Evolutionary conservation across 2,329 filamentous ascomycete genomes (phyloP).

Genomic region (Aspergillus sp.): DNA sequence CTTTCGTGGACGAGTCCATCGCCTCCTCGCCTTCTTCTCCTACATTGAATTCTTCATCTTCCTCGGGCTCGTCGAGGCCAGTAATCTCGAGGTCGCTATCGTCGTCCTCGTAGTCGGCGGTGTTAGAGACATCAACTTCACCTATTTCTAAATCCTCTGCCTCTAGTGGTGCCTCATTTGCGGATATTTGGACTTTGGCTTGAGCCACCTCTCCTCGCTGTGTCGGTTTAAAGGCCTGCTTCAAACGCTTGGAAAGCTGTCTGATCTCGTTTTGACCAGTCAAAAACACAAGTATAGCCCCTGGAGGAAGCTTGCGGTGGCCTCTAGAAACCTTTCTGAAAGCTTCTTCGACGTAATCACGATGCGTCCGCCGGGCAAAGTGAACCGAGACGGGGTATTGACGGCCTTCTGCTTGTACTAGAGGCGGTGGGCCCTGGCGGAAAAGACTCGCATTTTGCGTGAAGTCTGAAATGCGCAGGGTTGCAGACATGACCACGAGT

Average conservation of each 20-base stretch:
- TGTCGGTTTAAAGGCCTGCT: constrained; percentile 62
- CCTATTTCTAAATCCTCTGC: constrained; percentile 85
- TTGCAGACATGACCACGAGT: constrained; percentile 97
- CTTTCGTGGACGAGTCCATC: constrained; percentile 61
- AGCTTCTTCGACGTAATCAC: constrained; percentile 87
- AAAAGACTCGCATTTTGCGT: constrained; percentile 82
- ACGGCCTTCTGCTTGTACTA: constrained; percentile 86
- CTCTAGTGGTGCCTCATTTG: constrained; percentile 75
- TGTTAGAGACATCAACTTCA: constrained; percentile 45
- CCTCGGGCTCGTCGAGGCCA: constrained; percentile 58
- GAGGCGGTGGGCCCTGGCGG: constrained; percentile 68
- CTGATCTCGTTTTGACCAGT: constrained; percentile 92
- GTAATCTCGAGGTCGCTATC: constrained; percentile 62
- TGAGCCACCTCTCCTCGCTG: constrained; percentile 52
- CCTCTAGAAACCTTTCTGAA: constrained; percentile 84
- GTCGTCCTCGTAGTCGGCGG: constrained; percentile 54
- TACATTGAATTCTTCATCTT: constrained; percentile 68
- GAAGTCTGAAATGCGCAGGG: constrained; percentile 85
- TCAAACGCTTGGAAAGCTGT: constrained; percentile 76
- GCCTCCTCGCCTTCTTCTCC: constrained; percentile 51
- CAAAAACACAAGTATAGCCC: constrained; percentile 89
- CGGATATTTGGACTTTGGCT: constrained; percentile 71
- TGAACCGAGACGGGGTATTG: constrained; percentile 89
- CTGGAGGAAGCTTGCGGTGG: constrained; percentile 84
- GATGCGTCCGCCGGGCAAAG: constrained; percentile 77